phyloP scores from a whole-genome alignment of 2,329 filamentous ascomycete species.

The Gremmenia infestans region DNA sequence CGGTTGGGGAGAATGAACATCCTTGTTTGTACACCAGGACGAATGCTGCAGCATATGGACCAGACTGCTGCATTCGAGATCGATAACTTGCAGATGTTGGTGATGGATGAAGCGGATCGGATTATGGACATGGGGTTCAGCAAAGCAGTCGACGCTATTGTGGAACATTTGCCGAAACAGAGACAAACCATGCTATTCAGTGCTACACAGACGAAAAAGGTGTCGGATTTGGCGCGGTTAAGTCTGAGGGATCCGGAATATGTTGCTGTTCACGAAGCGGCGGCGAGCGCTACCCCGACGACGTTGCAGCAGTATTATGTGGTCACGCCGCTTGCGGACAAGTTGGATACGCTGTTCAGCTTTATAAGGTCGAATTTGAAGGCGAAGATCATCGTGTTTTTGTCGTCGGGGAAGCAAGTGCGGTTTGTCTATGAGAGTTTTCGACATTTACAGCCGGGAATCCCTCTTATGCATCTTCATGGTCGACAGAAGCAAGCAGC shows the following conservation, averaged over 20 bases:
- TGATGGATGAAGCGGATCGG: conserved; percentile 91
- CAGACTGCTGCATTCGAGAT: conserved; percentile 88
- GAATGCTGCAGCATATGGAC: conserved; percentile 93
- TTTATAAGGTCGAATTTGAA: conserved; percentile 91
- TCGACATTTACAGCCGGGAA: conserved; percentile 87
- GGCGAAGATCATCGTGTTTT: conserved; percentile 89
- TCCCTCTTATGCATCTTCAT: conserved; percentile 86
- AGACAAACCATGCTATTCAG: conserved; percentile 93
- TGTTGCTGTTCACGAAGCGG: conserved; percentile 84
- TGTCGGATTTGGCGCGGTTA: conserved; percentile 84
- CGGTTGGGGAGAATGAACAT: conserved; percentile 92
- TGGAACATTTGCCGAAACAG: conserved; percentile 81
- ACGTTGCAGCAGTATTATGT: conserved; percentile 90
- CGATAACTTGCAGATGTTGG: conserved; percentile 85
- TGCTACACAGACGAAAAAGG: conserved; percentile 90
- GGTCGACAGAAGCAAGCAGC: conserved; percentile 90
- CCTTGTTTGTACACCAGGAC: conserved; percentile 86
- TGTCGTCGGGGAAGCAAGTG: conserved; percentile 94
- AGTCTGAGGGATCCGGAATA: conserved; percentile 91
- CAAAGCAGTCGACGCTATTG: conserved; percentile 79
- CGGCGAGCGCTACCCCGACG: conserved; percentile 72
- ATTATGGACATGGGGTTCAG: conserved; percentile 99
- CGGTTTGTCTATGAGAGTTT: conserved; percentile 94
- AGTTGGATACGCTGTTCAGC: conserved; percentile 86
- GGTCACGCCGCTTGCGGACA: conserved; percentile 76